Base-by-base conservation (phyloP, 208 protist genomes). In the Crithidia expoeki region DNA sequence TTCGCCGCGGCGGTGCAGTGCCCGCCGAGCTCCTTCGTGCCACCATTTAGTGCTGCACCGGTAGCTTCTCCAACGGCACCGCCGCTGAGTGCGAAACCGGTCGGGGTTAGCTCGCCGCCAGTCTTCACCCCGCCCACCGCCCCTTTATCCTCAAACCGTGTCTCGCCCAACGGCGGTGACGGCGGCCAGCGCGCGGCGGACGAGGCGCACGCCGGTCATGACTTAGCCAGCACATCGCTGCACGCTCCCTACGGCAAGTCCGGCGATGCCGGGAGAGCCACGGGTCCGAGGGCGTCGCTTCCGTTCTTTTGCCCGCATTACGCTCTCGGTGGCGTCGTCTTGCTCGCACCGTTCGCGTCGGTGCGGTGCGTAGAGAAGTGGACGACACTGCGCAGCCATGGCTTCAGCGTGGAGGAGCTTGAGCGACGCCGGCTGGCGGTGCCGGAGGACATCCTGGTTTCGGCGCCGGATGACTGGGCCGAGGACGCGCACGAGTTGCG, bases 261-360 rank as follows among this genome's bases (percentile, higher is more conserved):
- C 2, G 30, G 0, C 6, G 47, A 40, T 12, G 23, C 42, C 0
- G 28, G 23, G 14, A 11, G 23, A 33, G 10, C 23, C 47, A 34
- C 17, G 11, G 46, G 23, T 9, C 17, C 47, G 12, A 67, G 47
- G 33, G 28, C 33, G 1, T 28, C 61, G 33, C 61, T 25, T 16
- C 21, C 51, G 36, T 64, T 58, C 12, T 62, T 61, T 16, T 85
- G 80, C 42, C 71, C 49, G 0, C 80, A 85, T 61, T 75, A 80
- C 76, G 69, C 65, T 4, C 76, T 85, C 40, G 76, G 68, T 33
- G 75, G 80, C 42, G 74, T 85, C 60, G 68, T 85, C 25, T 64
- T 85, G 11, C 40, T 85, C 30, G 76, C 80, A 16, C 46, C 76
- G 1, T 82, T 85, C 46, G 64, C 80, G n/a, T 63, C 71, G 7